Evolutionary conservation across 805 yeast species (phyloP).

Genomic region (Nakazawaea populi): DNA sequence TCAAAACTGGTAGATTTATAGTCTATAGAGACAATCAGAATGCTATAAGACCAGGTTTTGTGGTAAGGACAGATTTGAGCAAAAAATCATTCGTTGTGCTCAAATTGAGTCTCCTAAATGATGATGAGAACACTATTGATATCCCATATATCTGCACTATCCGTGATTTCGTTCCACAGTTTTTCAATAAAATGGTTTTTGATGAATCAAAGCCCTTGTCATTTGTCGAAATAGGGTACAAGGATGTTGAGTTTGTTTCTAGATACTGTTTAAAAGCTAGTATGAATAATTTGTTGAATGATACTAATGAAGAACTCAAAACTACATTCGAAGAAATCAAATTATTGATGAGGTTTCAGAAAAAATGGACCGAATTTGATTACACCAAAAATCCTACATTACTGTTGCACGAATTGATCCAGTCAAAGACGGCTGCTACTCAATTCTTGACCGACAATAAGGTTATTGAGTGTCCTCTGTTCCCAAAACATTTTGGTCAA

Average conservation of each 20-base stretch:
- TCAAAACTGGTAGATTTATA: conserved; percentile 52
- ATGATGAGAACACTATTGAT: conserved; percentile 21
- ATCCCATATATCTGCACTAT: conserved; percentile 33
- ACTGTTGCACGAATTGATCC: conserved; percentile 28
- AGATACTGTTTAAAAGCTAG: conserved; percentile 27
- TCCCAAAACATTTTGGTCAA: conserved; percentile 37
- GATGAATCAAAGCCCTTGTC: conserved; percentile 9
- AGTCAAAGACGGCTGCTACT: conserved; percentile 29
- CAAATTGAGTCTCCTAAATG: conserved; percentile 38
- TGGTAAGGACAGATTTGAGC: conserved; percentile 36
- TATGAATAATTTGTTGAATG: conserved; percentile 30
- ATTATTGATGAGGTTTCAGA: conserved; percentile 30
- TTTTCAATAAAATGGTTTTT: conserved; percentile 27
- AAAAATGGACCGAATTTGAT: conserved; percentile 36
- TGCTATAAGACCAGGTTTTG: conserved; percentile 42
- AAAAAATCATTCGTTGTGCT: conserved; percentile 30
- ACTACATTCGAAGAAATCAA: conserved; percentile 31
- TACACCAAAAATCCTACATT: conserved; percentile 31
- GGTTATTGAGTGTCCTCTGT: conserved; percentile 32
- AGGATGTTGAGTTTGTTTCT: conserved; percentile 38
- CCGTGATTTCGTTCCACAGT: conserved; percentile 25
- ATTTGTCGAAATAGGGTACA: conserved; percentile 32
- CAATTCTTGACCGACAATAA: neutral
- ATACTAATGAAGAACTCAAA: conserved; percentile 27
- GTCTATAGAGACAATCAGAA: conserved; percentile 42